Conservation (phyloP, 345 rosid genomes). For the Toxicodendron radicans region DNA sequence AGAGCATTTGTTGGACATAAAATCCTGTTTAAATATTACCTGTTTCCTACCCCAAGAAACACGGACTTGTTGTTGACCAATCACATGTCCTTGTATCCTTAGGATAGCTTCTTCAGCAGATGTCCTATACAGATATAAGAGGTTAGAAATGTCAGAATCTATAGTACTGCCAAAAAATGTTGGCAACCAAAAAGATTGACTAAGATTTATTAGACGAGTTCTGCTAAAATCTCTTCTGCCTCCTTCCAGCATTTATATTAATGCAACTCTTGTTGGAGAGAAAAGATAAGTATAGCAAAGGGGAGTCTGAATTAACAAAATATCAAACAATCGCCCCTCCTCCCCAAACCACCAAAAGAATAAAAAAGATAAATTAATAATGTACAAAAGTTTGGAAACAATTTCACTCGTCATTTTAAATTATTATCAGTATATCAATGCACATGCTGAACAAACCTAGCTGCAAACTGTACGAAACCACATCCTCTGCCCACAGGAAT, state of each 20-base stretch:
- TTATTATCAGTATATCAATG: neutral
- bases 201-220: slow-evolving; percentile 1
- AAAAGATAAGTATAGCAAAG: slow-evolving; percentile 8
- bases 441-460: slow-evolving; percentile 46
- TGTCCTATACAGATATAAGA: slow-evolving; percentile 37
- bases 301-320: slow-evolving; percentile 12
- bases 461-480: slow-evolving; percentile 77
- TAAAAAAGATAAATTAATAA: neutral
- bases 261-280: slow-evolving; percentile 19
- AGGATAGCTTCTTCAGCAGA: slow-evolving; percentile 93
- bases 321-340: neutral
- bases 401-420: neutral
- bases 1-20: slow-evolving; percentile 4
- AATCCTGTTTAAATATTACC: slow-evolving; percentile 37
- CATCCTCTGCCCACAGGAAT: slow-evolving; percentile 92
- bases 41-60: slow-evolving; percentile 88
- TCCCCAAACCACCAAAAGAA: neutral
- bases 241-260: slow-evolving; percentile 10
- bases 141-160: slow-evolving; percentile 8
- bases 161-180: slow-evolving; percentile 7
- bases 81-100: slow-evolving; percentile 86
- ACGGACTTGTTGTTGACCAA: slow-evolving; percentile 87
- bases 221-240: slow-evolving; percentile 17
- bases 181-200: slow-evolving; percentile 6
- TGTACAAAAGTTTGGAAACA: neutral